phyloP scores from a whole-genome alignment of 1,139 yeast genomes.

The Kodamaea plutei region DNA sequence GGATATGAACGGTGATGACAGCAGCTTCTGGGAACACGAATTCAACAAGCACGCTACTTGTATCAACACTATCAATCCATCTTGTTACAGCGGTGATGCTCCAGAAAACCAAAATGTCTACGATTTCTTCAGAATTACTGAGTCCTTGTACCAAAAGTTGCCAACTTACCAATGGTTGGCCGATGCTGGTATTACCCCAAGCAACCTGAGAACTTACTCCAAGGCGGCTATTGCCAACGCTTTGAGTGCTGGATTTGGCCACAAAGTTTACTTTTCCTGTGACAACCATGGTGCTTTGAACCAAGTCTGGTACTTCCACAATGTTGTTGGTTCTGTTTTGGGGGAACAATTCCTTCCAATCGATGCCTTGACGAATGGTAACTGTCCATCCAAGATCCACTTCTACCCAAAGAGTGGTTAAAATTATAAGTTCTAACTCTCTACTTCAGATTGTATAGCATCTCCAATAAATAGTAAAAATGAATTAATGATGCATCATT shows the following conservation, averaged over 20 bases:
- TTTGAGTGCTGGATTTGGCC: constrained; percentile 52
- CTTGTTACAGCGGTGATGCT: constrained; percentile 48
- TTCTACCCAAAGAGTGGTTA: constrained; percentile 74
- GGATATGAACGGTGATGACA: constrained; percentile 69
- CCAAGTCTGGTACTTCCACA: constrained; percentile 89
- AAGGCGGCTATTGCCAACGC: constrained; percentile 62
- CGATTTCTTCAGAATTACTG: constrained; percentile 70
- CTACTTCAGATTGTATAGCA: too few relatives aligned
- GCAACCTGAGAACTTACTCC: constrained; percentile 56
- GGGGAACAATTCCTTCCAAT: constrained; percentile 65
- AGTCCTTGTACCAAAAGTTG: constrained; percentile 55
- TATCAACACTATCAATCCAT: constrained; percentile 69
- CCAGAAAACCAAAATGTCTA: constrained; percentile 59
- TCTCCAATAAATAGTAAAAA: too few relatives aligned
- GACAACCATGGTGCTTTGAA: constrained; percentile 62
- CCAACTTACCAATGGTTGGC: constrained; percentile 70
- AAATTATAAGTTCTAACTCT: too few relatives aligned
- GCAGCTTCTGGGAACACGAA: constrained; percentile 84
- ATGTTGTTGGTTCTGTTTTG: constrained; percentile 69
- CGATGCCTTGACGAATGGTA: constrained; percentile 50
- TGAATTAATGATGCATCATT: too few relatives aligned
- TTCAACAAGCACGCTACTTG: constrained; percentile 96
- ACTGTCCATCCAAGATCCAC: constrained; percentile 65
- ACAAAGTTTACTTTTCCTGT: constrained; percentile 70
- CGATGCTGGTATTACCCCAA: constrained; percentile 67